phyloP scores from a whole-genome alignment of 441 rosid genomes.

The Adansonia madagascariensis region DNA sequence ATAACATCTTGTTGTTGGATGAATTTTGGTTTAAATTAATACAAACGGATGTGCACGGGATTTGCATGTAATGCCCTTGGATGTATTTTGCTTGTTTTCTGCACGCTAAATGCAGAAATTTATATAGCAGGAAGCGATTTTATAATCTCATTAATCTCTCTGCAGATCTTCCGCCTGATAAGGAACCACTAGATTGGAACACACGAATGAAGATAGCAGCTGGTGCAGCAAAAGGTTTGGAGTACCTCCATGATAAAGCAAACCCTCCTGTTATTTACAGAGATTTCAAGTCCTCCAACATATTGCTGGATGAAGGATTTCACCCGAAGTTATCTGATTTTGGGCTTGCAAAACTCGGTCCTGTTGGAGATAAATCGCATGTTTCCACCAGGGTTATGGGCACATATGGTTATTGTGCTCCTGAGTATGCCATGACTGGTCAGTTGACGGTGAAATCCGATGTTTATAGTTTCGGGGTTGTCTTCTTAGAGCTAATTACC shows the following conservation, averaged over 20 bases:
- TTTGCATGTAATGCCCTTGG: conserved; percentile 7
- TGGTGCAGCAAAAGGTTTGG: conserved; percentile 96
- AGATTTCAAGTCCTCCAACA: conserved; percentile 95
- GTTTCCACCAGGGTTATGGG: conserved; percentile 47
- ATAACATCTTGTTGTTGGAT: neutral
- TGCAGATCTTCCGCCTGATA: conserved; percentile 83
- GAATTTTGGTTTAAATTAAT: neutral
- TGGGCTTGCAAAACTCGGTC: conserved; percentile 97
- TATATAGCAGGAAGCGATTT: neutral
- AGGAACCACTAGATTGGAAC: conserved; percentile 92
- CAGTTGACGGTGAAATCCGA: conserved; percentile 95
- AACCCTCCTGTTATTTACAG: conserved; percentile 95
- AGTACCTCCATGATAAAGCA: conserved; percentile 89
- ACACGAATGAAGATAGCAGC: conserved; percentile 98
- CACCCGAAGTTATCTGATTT: conserved; percentile 95
- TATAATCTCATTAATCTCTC: conserved; percentile 19
- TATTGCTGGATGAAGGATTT: conserved; percentile 84
- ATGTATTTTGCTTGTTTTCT: neutral
- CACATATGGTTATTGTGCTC: conserved; percentile 68
- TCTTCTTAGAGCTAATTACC: conserved; percentile 85
- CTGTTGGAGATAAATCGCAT: conserved; percentile 93
- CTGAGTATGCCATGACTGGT: conserved; percentile 99
- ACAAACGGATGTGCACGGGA: neutral
- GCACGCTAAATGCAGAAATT: neutral
- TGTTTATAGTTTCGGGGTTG: conserved; percentile 94